These are phyloP conservation scores for Naegleria gruberi DNA, from an alignment of 208 protist species.

Conservation along the genomic window DNA sequence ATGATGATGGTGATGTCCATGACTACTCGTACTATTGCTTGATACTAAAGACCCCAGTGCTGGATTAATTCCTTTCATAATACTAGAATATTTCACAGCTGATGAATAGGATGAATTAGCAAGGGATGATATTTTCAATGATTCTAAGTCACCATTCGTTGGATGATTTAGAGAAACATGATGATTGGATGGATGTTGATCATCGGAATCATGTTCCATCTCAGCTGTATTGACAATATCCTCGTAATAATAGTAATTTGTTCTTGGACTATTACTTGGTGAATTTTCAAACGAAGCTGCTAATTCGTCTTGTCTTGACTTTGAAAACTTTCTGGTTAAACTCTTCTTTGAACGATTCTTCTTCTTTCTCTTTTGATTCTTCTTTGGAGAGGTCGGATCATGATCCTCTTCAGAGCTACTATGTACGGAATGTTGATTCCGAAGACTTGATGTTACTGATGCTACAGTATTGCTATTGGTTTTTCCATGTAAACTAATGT, in stretches of 20 bases:
- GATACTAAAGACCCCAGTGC: background rate
- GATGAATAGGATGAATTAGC: background rate
- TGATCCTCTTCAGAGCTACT: background rate
- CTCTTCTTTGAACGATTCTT: background rate
- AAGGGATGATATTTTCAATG: too few relatives aligned
- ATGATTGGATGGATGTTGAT: background rate
- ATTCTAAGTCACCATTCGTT: background rate
- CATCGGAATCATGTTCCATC: background rate
- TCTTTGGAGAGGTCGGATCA: background rate
- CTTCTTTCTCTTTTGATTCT: background rate
- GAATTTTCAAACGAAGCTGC: background rate
- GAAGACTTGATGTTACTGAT: background rate
- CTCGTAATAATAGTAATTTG: background rate
- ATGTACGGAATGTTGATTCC: background rate
- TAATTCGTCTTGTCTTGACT: background rate
- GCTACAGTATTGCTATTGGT: background rate
- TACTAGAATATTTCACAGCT: background rate
- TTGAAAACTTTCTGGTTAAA: too few relatives aligned
- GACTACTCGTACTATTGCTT: background rate
- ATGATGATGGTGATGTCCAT: background rate
- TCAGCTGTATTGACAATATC: background rate
- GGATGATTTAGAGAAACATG: background rate
- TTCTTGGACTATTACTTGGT: background rate
- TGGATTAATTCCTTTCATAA: background rate
- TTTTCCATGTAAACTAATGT: background rate